Base-by-base conservation (phyloP, 2,329 filamentous ascomycete species). In the Sordariomycetes sp. region DNA sequence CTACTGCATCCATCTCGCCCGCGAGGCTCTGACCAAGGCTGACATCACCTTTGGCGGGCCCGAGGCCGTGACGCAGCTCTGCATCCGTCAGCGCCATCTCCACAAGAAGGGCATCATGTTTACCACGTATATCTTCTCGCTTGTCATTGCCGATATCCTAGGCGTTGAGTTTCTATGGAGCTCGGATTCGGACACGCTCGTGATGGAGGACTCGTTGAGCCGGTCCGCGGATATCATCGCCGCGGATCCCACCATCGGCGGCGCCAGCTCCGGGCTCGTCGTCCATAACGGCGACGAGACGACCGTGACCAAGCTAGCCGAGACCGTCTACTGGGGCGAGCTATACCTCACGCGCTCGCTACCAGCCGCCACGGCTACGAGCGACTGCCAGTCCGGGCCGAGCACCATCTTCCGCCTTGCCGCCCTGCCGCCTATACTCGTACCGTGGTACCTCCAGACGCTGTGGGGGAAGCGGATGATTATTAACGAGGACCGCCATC, bases 21-120 rank as follows among this genome's bases (percentile, higher is more conserved):
- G 39, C 15, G 34, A 21, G n/a, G 39, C 41, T 18, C 32, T 48
- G 4, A 32, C 39, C 12, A 41, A 43, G 14, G 36, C 42, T 16
- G 40, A 41, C 5, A 32, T 47, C 19, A 14, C 33, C 12, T 38
- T 48, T 16, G n/a, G 20, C 9, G 42, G 41, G 4, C 21, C 24
- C 6, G 20, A 40, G 17, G 39, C 27, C n/a, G 26, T 43, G 12
- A 38, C 39, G 6, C 34, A 44, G 14, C 24, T 48, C 8, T 48
- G 46, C 34, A 35, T 48, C 21, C 37, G 39, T 9, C 46, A 48
- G 29, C 40, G 41, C 9, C 46, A 48, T 28, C 40, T 48, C 39
- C 43, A 48, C 31, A 48, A 48, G 24, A 48, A 48, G 30, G 46
- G 43, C 31, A 46, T 48, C 38, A 48, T 48, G 46, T 48, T 48